A percentile compares a stretch with the other conserved stretches of the same genome.
Conservation (phyloP, 2,329 filamentous ascomycete species). For the Pestalotiopsis sp. region DNA sequence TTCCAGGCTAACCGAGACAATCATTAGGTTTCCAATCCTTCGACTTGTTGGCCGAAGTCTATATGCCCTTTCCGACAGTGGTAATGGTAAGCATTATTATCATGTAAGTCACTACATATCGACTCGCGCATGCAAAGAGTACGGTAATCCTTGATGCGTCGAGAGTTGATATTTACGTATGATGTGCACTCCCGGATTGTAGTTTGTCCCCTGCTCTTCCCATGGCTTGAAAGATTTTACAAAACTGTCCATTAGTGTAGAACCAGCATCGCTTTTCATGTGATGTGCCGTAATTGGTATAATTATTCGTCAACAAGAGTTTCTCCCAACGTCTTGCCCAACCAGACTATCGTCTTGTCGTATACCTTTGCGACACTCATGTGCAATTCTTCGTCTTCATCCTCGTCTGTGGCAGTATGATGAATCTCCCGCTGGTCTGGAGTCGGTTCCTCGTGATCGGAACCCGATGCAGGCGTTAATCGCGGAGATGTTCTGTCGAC, state of each 20-base stretch:
- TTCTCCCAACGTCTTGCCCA: constrained; percentile 69
- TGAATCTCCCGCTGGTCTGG: constrained; percentile 17
- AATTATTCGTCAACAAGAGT: constrained; percentile 16
- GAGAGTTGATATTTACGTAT: background rate
- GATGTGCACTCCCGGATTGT: background rate
- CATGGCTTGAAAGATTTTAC: background rate
- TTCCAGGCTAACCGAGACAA: background rate
- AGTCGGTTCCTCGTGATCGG: background rate
- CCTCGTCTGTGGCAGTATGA: constrained; percentile 18
- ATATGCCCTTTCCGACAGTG: background rate
- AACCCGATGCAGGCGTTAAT: background rate
- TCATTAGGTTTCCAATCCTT: background rate
- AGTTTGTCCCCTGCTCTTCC: background rate
- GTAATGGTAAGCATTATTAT: background rate
- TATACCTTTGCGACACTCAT: constrained; percentile 79
- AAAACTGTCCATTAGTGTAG: background rate
- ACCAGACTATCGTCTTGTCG: constrained; percentile 74
- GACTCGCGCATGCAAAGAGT: background rate
- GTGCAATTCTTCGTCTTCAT: constrained; percentile 50
- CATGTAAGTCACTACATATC: background rate
- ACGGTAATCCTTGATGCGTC: background rate
- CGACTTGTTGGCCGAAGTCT: background rate
- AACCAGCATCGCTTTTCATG: background rate
- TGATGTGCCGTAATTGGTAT: background rate
- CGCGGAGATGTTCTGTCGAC: background rate